phyloP scores from a whole-genome alignment of 805 yeast species.

The Kazachstania africana region DNA sequence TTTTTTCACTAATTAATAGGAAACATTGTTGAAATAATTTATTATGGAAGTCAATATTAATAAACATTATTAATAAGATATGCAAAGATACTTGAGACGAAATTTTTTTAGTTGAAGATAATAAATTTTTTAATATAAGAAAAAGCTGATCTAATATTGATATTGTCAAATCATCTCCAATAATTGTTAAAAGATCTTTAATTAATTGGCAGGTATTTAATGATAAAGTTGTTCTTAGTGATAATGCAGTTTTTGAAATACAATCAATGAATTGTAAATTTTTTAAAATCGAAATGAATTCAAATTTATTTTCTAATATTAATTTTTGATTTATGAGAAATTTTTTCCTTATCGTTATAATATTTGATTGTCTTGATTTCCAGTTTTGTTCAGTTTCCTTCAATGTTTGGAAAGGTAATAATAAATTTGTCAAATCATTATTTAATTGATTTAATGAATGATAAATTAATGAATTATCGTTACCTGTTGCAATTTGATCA shows the following conservation, averaged over 20 bases:
- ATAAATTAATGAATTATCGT: conserved; percentile 2
- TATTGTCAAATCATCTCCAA: conserved; percentile 21
- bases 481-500: not conserved
- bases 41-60: conserved; percentile 41
- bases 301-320: conserved; percentile 26
- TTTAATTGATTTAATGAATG: conserved; percentile 5
- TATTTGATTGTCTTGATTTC: conserved; percentile 54
- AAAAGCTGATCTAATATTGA: conserved; percentile 26
- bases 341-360: conserved; percentile 42
- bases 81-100: conserved; percentile 28
- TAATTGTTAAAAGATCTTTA: conserved; percentile 41
- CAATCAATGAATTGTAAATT: conserved; percentile 41
- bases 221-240: conserved; percentile 77
- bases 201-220: conserved; percentile 63
- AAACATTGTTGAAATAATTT: conserved; percentile 41
- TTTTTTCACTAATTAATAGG: conserved; percentile 53
- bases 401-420: conserved; percentile 41
- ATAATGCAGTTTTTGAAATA: conserved; percentile 50
- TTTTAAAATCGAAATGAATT: conserved; percentile 26
- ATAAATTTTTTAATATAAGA: conserved; percentile 21
- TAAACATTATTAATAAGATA: conserved; percentile 38
- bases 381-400: conserved; percentile 86
- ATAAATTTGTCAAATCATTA: conserved; percentile 19
- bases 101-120: conserved; percentile 31
- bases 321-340: conserved; percentile 46